These are phyloP conservation scores for Penium margaritaceum DNA, from an alignment of 139 green algal genomes.

Conservation along the genomic window DNA sequence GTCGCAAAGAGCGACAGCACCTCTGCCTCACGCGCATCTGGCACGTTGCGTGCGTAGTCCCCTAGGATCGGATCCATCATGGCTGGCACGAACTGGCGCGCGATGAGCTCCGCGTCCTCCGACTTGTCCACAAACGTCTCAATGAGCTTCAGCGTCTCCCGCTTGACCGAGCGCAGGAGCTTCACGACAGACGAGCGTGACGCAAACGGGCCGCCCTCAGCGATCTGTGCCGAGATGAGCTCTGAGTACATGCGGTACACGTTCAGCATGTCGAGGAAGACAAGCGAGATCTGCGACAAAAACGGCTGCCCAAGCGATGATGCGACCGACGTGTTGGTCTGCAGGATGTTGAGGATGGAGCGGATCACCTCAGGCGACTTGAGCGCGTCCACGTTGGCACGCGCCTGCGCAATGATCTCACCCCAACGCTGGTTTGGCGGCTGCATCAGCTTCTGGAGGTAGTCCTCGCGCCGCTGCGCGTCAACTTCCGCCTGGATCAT, in stretches of 20 bases:
- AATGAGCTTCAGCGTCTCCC: constrained; percentile 63
- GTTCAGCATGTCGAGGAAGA: constrained; percentile 84
- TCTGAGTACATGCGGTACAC: constrained; percentile 89
- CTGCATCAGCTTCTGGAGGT: constrained; percentile 81
- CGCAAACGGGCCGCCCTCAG: constrained; percentile 70
- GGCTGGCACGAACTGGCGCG: constrained; percentile 70
- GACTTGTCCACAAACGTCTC: constrained; percentile 86
- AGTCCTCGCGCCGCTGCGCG: constrained; percentile 67
- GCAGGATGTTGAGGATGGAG: constrained; percentile 86
- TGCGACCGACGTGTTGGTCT: constrained; percentile 82
- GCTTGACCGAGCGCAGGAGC: constrained; percentile 69
- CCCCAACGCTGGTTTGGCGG: constrained; percentile 74
- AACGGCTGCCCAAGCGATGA: constrained; percentile 79
- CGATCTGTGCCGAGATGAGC: constrained; percentile 71
- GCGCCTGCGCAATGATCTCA: constrained; percentile 67
- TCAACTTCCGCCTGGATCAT: constrained; percentile 55
- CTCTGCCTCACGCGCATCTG: constrained; percentile 76
- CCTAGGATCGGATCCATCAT: constrained; percentile 95
- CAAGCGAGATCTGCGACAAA: constrained; percentile 79
- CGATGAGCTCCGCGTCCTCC: constrained; percentile 65
- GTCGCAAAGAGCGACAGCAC: constrained; percentile 87
- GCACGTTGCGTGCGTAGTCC: constrained; percentile 85
- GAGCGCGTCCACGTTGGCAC: constrained; percentile 65
- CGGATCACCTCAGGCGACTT: constrained; percentile 69
- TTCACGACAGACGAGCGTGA: constrained; percentile 76